Conservation (phyloP, 305 asterid genomes). For the Solanum chacoense region DNA sequence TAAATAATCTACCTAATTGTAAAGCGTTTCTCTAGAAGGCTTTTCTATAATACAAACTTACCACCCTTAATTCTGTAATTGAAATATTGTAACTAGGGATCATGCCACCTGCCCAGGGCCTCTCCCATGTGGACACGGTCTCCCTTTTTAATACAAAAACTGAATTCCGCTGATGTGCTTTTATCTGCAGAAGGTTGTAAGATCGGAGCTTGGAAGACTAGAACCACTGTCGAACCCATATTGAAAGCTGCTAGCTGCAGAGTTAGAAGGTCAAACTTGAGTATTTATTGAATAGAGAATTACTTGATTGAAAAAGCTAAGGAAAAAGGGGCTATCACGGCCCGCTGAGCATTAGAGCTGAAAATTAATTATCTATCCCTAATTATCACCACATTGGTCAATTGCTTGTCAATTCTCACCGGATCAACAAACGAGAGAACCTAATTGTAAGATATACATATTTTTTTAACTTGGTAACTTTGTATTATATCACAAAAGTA, state of each 20-base stretch:
- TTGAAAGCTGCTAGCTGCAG: constrained; percentile 83
- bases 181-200: constrained; percentile 18
- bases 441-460: not conserved
- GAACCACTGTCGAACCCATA: constrained; percentile 94
- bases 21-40: not conserved
- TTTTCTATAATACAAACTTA: not conserved
- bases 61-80: not conserved
- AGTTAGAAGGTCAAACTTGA: not conserved
- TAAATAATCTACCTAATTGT: not conserved
- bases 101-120: constrained; percentile 68
- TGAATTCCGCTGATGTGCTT: constrained; percentile 42
- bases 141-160: constrained; percentile 51
- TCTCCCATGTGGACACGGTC: constrained; percentile 76
- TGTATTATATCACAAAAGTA: not conserved
- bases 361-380: not conserved
- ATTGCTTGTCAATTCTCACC: not conserved
- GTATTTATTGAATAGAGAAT: not conserved
- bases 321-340: not conserved
- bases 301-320: not conserved
- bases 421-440: not conserved
- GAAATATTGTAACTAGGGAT: constrained; percentile 9
- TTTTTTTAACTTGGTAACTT: not conserved
- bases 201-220: constrained; percentile 80
- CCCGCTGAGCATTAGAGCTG: not conserved
- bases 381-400: not conserved